Evolutionary conservation across 345 rosid genomes (phyloP).

Genomic region (Theobroma cacao): DNA sequence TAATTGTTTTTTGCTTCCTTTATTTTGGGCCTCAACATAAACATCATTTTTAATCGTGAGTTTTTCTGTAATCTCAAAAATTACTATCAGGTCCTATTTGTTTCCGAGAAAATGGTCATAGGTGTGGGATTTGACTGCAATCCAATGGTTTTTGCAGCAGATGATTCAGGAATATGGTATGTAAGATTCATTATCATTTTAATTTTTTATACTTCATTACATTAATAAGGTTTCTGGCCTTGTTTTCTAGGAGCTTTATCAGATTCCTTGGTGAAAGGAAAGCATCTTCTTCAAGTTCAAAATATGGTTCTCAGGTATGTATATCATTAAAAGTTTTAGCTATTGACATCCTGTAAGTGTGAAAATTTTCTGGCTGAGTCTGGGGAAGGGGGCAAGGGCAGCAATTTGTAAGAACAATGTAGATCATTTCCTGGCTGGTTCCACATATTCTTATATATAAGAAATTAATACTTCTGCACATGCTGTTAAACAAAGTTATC

Average conservation of each 20-base stretch:
- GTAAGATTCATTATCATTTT: constrained; percentile 8
- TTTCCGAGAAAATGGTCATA: constrained; percentile 88
- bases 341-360: neutral
- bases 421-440: neutral
- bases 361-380: neutral
- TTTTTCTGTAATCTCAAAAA: neutral
- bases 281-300: constrained; percentile 60
- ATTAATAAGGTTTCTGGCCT: constrained; percentile 8
- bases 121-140: constrained; percentile 96
- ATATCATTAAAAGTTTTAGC: neutral
- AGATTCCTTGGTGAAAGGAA: constrained; percentile 85
- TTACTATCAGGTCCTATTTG: constrained; percentile 69
- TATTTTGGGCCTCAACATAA: neutral
- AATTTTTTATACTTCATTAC: neutral
- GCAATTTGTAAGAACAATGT: neutral
- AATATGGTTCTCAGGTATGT: constrained; percentile 82
- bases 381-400: neutral
- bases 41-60: neutral
- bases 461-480: neutral
- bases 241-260: constrained; percentile 66
- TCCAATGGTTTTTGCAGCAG: constrained; percentile 93
- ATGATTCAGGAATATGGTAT: constrained; percentile 95
- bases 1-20: constrained; percentile 23
- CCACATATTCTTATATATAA: neutral
- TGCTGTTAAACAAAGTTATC: neutral